Evolutionary conservation across 257 asterid species (phyloP).

Genomic region (Scutellaria minor): DNA sequence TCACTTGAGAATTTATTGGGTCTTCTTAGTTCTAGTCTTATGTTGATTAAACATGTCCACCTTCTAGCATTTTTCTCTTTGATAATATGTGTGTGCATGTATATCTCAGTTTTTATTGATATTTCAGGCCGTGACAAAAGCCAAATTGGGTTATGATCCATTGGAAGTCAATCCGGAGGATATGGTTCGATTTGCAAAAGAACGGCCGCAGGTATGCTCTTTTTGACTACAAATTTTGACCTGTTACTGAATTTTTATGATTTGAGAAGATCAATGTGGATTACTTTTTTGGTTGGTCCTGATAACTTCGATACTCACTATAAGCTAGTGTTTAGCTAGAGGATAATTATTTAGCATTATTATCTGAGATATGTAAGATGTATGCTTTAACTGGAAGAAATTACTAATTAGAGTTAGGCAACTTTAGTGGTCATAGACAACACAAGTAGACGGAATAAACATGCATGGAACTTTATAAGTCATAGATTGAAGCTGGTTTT

Average conservation of each 20-base stretch:
- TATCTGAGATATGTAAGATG: conserved; percentile 8
- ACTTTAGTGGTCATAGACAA: too few species aligned
- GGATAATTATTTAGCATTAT: conserved; percentile 10
- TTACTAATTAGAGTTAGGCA: neutral
- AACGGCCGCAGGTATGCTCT: conserved; percentile 86
- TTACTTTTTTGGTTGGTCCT: conserved; percentile 17
- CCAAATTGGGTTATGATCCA: conserved; percentile 96
- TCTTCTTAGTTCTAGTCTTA: conserved; percentile 16
- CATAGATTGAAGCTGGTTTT: conserved; percentile 19
- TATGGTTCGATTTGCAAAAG: conserved; percentile 97
- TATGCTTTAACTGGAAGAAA: conserved; percentile 8
- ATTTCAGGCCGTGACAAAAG: conserved; percentile 95
- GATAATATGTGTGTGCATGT: neutral
- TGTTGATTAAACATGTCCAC: conserved; percentile 20
- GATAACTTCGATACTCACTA: conserved; percentile 10
- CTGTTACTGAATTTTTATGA: too few species aligned
- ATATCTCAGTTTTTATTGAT: neutral
- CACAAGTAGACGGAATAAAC: too few species aligned
- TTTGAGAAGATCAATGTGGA: neutral
- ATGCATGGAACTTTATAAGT: too few species aligned
- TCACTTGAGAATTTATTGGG: neutral
- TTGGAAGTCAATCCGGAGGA: conserved; percentile 99
- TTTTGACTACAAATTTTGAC: neutral
- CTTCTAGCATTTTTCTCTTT: conserved; percentile 23
- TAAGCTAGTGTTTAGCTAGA: conserved; percentile 29